These are phyloP conservation scores for Alternaria brassicae DNA, from an alignment of 2,329 filamentous ascomycete species.

Conservation along the genomic window DNA sequence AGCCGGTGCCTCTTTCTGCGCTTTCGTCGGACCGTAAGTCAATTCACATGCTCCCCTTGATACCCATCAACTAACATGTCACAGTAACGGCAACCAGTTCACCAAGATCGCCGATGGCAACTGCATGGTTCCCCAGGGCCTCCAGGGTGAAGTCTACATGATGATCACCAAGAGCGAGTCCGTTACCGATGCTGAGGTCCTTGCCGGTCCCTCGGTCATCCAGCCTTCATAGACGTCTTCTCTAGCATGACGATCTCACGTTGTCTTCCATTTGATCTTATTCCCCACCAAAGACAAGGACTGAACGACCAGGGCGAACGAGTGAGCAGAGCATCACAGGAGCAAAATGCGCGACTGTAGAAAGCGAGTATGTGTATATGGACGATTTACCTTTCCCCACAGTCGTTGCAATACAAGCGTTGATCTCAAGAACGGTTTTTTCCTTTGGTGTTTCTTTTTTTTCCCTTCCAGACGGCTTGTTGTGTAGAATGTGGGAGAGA, in stretches of 20 bases:
- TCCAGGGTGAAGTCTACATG: conserved; percentile 71
- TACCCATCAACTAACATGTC: conserved; percentile 26
- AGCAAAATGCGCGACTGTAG: conserved; percentile 10
- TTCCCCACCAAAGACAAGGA: conserved; percentile 1
- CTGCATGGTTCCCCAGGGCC: conserved; percentile 68
- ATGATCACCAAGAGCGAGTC: conserved; percentile 64
- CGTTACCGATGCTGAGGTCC: conserved; percentile 57
- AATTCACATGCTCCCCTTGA: conserved; percentile 30
- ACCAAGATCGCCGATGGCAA: conserved; percentile 61
- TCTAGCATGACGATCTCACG: conserved; percentile 7
- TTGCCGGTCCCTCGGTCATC: conserved; percentile 61
- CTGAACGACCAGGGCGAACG: conserved; percentile 2
- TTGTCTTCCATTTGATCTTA: conserved; percentile 15
- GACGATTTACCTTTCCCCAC: conserved; percentile 39
- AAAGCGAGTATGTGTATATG: conserved; percentile 31
- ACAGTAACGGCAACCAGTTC: conserved; percentile 57
- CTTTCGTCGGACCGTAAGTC: conserved; percentile 68
- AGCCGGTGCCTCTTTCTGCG: conserved; percentile 64
- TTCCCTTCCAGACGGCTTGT: conserved; percentile 3
- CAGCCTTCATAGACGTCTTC: conserved; percentile 45
- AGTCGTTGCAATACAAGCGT: conserved; percentile 49
- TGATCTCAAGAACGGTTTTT: conserved; percentile 35
- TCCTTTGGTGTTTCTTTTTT: conserved; percentile 15
- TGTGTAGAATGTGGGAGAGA: conserved; percentile 11
- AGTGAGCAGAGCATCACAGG: conserved; percentile 12